Evolutionary conservation across 1,284 basidiomycete species (phyloP), one percentile per base, ranked within the genome.

Genomic region (Ganoderma boninense): DNA sequence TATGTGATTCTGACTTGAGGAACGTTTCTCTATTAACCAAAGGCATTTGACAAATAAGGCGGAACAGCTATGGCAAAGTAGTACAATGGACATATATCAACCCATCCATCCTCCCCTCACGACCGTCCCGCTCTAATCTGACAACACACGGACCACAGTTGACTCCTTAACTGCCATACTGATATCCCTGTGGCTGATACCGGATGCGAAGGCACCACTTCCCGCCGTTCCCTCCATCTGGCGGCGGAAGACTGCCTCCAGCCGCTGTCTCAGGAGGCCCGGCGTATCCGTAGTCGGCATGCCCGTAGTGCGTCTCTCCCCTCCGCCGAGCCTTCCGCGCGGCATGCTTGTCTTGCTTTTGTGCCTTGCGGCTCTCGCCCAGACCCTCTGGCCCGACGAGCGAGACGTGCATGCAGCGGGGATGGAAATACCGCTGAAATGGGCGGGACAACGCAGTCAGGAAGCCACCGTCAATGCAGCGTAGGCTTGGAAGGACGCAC

Each of bases 391-490:
- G 8, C 26, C 23, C 11, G n/a, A 20, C 71, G n/a, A 76, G 71
- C 63, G 68, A 64, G 57, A 73, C 71, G 42, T 72, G 57, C 67
- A 76, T 70, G 59, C 69, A 42, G 14, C 74, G 74, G 6, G 73
- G 74, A 32, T 76, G 71, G 73, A 76, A 76, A 66, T 73, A 75
- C 7, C 67, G 29, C 74, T 75, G 43, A 42, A 4, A 20, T 32
- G 18, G 29, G 11, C 4, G 1, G 26, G 20, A n/a, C 2, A 23
- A 8, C 11, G 40, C 11, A 11, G n/a, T 29, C 13, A 42, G 13
- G n/a, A 26, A 49, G 52, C 16, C n/a, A n/a, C n/a, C n/a, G n/a
- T n/a, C n/a, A n/a, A n/a, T n/a, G n/a, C n/a, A n/a, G n/a, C n/a
- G n/a, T 16, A 20, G 46, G 29, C 2, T 32, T 4, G 3, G 7